Evolutionary conservation across 768 basidiomycete species (phyloP), one percentile per base, ranked within the genome.

Genomic region (Rhodosporidiobolus sp.): DNA sequence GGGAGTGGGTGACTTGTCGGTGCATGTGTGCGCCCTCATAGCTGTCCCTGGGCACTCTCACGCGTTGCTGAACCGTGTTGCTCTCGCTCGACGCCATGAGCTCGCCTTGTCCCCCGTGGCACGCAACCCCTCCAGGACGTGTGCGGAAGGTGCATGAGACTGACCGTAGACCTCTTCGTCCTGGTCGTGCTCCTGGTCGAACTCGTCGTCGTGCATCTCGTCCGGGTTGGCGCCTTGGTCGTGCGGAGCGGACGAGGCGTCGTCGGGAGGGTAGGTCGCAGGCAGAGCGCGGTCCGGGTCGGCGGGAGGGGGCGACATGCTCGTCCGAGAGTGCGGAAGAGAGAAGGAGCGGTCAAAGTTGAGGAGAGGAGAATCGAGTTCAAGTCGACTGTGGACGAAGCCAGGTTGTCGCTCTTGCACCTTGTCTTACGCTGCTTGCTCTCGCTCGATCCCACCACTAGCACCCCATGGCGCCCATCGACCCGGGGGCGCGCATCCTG

Each of bases 111-210:
- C 54, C 38, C 3, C 43, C 24, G 30, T 28, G n/a, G n/a, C n/a
- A n/a, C n/a, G n/a, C n/a, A n/a, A n/a, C n/a, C n/a, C n/a, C n/a
- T n/a, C n/a, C n/a, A 19, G 32, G 24, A 6, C 38, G 38, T 43
- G 38, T 43, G 8, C 38, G 38, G 38, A n/a, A n/a, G n/a, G n/a
- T n/a, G n/a, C n/a, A n/a, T n/a, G 58, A 10, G 60, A 57, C 75
- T 56, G 28, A 65, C 74, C 74, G 49, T 72, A 76, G 34, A 65
- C 22, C 54, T 75, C 78, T 35, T 75, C 72, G 30, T 77, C 76
- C 26, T 70, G 57, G 22, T 77, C 78, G 46, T 78, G 74, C 26
- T 76, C 73, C 30, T 78, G 73, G 35, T 65, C 65, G 46, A 53
- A 17, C 5, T 49, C 35, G n/a, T 69, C 45, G 43, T 56, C 62